phyloP scores from a whole-genome alignment of 345 rosid genomes.

The Angophora floribunda region DNA sequence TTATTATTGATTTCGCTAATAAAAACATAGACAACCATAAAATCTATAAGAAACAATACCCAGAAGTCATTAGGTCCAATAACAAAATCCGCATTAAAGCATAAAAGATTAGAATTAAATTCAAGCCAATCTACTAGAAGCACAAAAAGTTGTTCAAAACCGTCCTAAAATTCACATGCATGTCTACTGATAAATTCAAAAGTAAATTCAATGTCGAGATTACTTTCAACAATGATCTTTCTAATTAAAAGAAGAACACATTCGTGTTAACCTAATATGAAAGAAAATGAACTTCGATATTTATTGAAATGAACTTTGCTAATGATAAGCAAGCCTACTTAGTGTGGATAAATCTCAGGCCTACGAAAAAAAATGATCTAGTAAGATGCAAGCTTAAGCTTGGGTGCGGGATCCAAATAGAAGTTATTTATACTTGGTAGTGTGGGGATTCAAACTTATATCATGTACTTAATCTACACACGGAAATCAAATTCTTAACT shows the following conservation, averaged over 20 bases:
- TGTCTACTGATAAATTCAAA: background rate
- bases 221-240: background rate
- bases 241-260: background rate
- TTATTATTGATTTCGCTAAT: background rate
- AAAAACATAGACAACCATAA: too few species aligned
- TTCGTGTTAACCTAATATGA: background rate
- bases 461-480: background rate
- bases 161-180: background rate
- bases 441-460: background rate
- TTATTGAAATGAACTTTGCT: background rate
- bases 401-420: too few species aligned
- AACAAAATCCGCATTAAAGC: background rate
- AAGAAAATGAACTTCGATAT: background rate
- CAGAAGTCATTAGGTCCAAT: too few species aligned
- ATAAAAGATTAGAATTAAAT: too few species aligned
- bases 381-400: background rate
- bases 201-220: background rate
- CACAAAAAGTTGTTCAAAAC: background rate
- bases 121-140: background rate
- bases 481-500: background rate
- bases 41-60: too few species aligned
- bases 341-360: too few species aligned
- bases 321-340: background rate
- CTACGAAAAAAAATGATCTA: too few species aligned
- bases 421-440: too few species aligned